phyloP scores from a whole-genome alignment of 164 flowering plant genomes.

The Aristolochia fimbriata region DNA sequence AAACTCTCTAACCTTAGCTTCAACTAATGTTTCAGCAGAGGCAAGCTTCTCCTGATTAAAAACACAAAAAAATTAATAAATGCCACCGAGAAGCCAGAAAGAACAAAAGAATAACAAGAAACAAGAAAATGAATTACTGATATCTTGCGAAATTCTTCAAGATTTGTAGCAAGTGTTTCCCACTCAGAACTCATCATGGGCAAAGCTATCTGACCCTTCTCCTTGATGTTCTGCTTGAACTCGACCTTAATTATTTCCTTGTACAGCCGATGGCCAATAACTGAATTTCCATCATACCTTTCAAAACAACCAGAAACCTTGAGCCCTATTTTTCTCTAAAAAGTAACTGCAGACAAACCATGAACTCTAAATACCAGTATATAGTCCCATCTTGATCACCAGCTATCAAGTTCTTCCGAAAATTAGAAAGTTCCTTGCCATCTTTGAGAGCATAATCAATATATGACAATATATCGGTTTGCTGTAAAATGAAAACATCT shows the following conservation, averaged over 20 bases:
- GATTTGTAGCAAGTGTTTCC: conserved; percentile 87
- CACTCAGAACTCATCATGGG: conserved; percentile 29
- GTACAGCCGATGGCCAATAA: conserved; percentile 64
- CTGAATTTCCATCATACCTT: conserved; percentile 77
- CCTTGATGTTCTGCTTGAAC: conserved; percentile 19
- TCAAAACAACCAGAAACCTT: background rate
- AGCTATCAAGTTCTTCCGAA: conserved; percentile 56
- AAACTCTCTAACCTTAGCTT: conserved; percentile 35
- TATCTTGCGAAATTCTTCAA: conserved; percentile 56
- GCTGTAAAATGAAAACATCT: conserved; percentile 28
- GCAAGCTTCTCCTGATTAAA: conserved; percentile 51
- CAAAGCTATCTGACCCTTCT: conserved; percentile 16
- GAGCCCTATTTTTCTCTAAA: too few species aligned
- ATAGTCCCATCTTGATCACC: conserved; percentile 47
- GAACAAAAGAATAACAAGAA: conserved; percentile 4
- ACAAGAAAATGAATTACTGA: conserved; percentile 30
- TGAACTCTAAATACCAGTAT: conserved; percentile 46
- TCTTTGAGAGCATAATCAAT: conserved; percentile 47
- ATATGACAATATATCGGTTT: conserved; percentile 49
- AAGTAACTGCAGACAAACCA: background rate
- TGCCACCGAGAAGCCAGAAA: background rate
- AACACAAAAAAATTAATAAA: conserved; percentile 9
- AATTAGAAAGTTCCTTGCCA: conserved; percentile 41
- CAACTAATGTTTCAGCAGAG: conserved; percentile 34
- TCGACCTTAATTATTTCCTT: conserved; percentile 37